A percentile compares a stretch with the other conserved stretches of the same genome.
These are phyloP conservation scores for Tylopilus balloui DNA, from an alignment of 768 basidiomycete species.

Conservation along the genomic window DNA sequence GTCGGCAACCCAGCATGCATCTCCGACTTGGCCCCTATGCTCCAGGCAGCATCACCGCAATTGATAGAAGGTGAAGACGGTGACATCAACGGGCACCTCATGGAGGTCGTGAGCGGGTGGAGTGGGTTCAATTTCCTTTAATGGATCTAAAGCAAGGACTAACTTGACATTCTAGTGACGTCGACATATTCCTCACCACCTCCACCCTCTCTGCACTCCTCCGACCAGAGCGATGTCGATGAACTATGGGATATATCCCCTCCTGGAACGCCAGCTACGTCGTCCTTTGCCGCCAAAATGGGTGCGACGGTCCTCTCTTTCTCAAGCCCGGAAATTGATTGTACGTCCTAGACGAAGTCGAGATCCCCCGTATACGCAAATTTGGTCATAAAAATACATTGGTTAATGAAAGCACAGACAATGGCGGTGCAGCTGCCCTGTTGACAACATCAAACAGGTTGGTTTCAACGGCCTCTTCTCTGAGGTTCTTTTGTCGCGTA, in stretches of 20 bases:
- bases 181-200: constrained; percentile 42
- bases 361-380: constrained; percentile 49
- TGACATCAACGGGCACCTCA: constrained; percentile 45
- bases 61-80: constrained; percentile 38
- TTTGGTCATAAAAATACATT: constrained; percentile 35
- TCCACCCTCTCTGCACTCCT: constrained; percentile 33
- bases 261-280: constrained; percentile 39
- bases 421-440: constrained; percentile 6
- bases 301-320: constrained; percentile 33
- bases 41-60: constrained; percentile 20
- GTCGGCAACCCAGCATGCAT: constrained; percentile 14
- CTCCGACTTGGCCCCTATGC: constrained; percentile 27
- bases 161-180: constrained; percentile 18
- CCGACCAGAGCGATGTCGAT: constrained; percentile 45
- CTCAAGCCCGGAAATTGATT: constrained; percentile 4
- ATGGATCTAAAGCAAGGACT: background rate
- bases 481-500: constrained; percentile 15
- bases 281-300: constrained; percentile 44
- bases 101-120: constrained; percentile 64
- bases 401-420: constrained; percentile 2
- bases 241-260: constrained; percentile 50
- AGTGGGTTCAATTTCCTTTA: constrained; percentile 37
- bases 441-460: constrained; percentile 20
- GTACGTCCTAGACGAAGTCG: constrained; percentile 40
- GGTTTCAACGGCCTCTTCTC: constrained; percentile 13